Conservation (phyloP, 805 yeast species). For the Saccharomycopsis selenospora region DNA sequence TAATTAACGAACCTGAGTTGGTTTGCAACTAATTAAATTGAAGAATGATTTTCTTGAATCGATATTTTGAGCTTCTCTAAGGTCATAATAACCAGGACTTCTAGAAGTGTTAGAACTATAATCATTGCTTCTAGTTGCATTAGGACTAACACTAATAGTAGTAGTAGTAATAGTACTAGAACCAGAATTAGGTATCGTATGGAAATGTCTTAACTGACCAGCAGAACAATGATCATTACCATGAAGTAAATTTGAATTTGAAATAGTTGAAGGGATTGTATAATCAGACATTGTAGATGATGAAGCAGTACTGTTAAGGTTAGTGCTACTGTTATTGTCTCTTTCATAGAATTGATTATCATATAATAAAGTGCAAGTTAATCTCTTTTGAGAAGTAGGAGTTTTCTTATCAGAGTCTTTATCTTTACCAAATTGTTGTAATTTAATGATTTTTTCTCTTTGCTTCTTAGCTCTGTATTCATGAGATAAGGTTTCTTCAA, state of each 20-base stretch:
- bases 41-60: constrained; percentile 10
- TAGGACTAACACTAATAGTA: not conserved
- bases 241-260: not conserved
- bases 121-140: not conserved
- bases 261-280: not conserved
- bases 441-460: constrained; percentile 7
- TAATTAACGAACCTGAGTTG: too few relatives aligned
- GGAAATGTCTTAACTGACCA: constrained; percentile 8
- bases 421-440: constrained; percentile 11
- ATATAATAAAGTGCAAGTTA: constrained; percentile 14
- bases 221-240: constrained; percentile 1
- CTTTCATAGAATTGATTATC: constrained; percentile 4
- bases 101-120: not conserved
- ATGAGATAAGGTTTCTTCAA: constrained; percentile 9
- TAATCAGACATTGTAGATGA: too few relatives aligned
- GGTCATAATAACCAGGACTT: not conserved
- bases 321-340: not conserved
- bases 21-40: constrained; percentile 9
- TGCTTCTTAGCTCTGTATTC: constrained; percentile 14
- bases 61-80: not conserved
- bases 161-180: not conserved
- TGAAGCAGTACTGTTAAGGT: not conserved
- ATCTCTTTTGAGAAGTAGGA: constrained; percentile 4
- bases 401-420: not conserved
- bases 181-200: constrained; percentile 2